Evolutionary conservation across 306 rosid genomes (phyloP).

Genomic region (Castanea crenata): DNA sequence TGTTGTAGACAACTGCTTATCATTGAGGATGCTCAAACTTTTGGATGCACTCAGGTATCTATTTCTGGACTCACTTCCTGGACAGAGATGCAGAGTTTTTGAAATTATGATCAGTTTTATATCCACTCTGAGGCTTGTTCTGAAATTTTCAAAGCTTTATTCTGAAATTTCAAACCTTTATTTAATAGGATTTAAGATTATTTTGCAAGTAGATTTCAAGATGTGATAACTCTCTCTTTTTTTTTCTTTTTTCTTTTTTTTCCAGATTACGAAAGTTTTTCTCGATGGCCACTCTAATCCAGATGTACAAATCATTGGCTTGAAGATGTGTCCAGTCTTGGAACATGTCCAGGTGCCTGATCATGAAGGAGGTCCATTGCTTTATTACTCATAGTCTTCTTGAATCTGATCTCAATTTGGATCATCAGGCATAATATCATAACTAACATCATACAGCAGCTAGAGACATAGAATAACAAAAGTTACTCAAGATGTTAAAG

Average conservation of each 20-base stretch:
- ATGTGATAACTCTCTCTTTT: background rate
- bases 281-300: conserved; percentile 63
- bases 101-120: background rate
- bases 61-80: background rate
- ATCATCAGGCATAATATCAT: background rate
- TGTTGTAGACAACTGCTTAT: conserved; percentile 70
- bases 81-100: background rate
- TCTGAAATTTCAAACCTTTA: background rate
- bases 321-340: conserved; percentile 44
- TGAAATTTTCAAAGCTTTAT: background rate
- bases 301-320: conserved; percentile 51
- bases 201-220: background rate
- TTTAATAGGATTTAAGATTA: background rate
- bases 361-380: conserved; percentile 34
- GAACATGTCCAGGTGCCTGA: conserved; percentile 29
- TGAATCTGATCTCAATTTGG: background rate
- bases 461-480: background rate
- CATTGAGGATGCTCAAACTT: conserved; percentile 61
- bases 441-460: background rate
- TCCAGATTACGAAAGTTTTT: conserved; percentile 64
- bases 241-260: background rate
- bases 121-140: background rate
- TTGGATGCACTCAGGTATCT: conserved; percentile 86
- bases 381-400: conserved; percentile 27
- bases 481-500: background rate